phyloP scores from a whole-genome alignment of 2,329 filamentous ascomycete genomes.

The Myriosclerotinia scirpicola region DNA sequence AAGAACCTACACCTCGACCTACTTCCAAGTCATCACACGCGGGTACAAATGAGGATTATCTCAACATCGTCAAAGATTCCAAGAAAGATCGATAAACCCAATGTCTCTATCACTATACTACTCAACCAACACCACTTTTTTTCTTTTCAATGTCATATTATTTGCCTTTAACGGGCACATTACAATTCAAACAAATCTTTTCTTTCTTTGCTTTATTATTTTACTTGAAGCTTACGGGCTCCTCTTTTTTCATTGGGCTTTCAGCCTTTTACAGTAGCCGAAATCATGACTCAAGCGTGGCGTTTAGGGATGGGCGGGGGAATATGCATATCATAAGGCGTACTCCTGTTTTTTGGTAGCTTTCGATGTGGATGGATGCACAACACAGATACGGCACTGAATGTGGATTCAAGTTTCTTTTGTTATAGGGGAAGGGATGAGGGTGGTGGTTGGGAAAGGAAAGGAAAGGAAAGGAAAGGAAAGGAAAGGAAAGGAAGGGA shows the following conservation, averaged over 20 bases:
- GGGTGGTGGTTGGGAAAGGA: background rate
- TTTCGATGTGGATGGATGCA: background rate
- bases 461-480: background rate
- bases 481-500: background rate
- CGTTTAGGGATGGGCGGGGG: conserved; percentile 10
- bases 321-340: background rate
- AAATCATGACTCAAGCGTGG: conserved; percentile 20
- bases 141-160: conserved; percentile 22
- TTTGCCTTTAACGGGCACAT: conserved; percentile 16
- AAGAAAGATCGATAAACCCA: background rate
- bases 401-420: background rate
- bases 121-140: background rate
- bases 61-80: background rate
- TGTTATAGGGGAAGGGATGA: background rate
- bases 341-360: background rate
- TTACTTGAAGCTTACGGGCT: background rate
- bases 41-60: background rate
- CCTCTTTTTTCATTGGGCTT: background rate
- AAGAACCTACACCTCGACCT: conserved; percentile 18
- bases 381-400: background rate
- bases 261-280: conserved; percentile 1
- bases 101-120: background rate
- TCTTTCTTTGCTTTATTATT: conserved; percentile 11
- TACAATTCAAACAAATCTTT: conserved; percentile 13
- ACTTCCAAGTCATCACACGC: conserved; percentile 1